Evolutionary conservation across 2,329 filamentous ascomycete species (phyloP), one percentile per base, ranked within the genome.

Genomic region (Lizonia empirigonia): DNA sequence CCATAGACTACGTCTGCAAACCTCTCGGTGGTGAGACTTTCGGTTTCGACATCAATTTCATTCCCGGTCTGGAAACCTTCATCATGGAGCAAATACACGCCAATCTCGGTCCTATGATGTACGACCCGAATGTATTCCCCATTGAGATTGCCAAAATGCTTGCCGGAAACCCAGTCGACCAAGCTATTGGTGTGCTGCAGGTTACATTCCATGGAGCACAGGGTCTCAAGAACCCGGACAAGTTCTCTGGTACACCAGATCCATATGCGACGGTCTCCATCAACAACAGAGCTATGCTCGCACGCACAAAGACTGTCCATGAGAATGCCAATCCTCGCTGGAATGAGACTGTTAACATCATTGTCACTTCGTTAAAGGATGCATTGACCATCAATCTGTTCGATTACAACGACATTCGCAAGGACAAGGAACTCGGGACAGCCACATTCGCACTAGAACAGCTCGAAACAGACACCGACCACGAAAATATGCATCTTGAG

Each of bases 61-160:
- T 99, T 62, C 94, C 94, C 15, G 93, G 93, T 62, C 82, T 99
- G 19, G 92, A 97, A 73, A 83, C 74, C 49, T 99, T 99, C 75
- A 99, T 99, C 65, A 86, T 90, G 70, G 94, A 99, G 64, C 91
- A 96, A 77, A 96, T 99, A 44, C 95, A 99, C 73, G 89, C 88
- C 57, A 97, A 93, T 68, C 78, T 99, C 40, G 88, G 85, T 2
- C 95, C 94, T 0, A 97, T 99, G 88, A 96, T 99, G 91, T 99
- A 99, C 70, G 87, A 86, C 29, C 94, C 94, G 7, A 96, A 99
- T 64, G 91, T 97, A 40, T 99, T 99, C 80, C 94, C 94, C 13
- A 94, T 99, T 60, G 94, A 99, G 70, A 91, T 99, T 49, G 94
- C 94, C 63, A 97, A 99, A 82, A 94, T 99, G 90, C 81, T 99